Base-by-base conservation (phyloP, 1,284 basidiomycete genomes). In the Pyrrhoderma lamaoense region DNA sequence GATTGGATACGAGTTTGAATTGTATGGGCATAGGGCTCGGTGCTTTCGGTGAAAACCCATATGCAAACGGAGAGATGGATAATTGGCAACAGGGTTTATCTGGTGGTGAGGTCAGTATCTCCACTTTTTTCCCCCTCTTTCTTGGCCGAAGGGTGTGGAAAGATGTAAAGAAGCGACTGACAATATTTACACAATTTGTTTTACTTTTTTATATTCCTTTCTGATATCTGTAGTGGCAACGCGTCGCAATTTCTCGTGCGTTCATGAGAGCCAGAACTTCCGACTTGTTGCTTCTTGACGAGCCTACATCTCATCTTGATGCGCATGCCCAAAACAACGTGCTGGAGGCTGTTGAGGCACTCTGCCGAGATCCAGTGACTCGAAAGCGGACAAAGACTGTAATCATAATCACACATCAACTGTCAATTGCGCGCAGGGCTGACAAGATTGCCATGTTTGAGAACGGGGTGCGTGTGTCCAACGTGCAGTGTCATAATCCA, bases 391-490 rank as follows among this genome's bases (percentile, higher is more conserved):
- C 67, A 16, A 86, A 85, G 65, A 88, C 86, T 1, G 82, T 88
- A 52, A 78, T 92, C 35, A 91, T 86, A 66, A 87, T 92, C 62
- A 89, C 88, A 3, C 89, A 92, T 68, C 77, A 86, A 56, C 76
- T 92, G 55, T 81, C 83, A 21, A 86, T 84, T 40, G 87, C 86
- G 16, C 78, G 85, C 11, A 77, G 82, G 44, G 86, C 86, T 55
- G 85, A 88, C 68, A 87, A 85, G 67, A 81, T 91, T 58, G 89
- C 86, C 39, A 88, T 91, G 75, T 86, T 92, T 77, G 84, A 89
- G 58, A 74, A 79, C 59, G 89, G 89, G 63, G 86, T 88, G 67
- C 63, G 77, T 66, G 9, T 40, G n/a, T 40, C 14, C 21, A 22
- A 40, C 38, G 38, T 39, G 37, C 27, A 34, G 38, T 49, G 23